Evolutionary conservation across 345 rosid species (phyloP).

Genomic region (Pseudoturritis turrita): DNA sequence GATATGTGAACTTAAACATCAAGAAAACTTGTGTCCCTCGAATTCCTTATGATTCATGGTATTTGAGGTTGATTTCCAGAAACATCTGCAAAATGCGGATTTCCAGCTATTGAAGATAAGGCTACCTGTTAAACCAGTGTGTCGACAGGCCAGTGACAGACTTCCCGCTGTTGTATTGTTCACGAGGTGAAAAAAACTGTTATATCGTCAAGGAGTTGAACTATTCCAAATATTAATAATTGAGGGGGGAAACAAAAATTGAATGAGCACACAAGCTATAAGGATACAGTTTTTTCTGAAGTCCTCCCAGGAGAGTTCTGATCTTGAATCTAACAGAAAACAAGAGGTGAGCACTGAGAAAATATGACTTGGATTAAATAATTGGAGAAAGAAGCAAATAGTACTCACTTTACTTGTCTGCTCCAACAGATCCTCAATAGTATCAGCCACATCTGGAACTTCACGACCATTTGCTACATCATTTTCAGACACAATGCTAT

Average conservation of each 20-base stretch:
- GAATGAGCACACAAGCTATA: constrained; percentile 12
- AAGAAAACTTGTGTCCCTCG: not conserved
- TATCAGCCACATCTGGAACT: constrained; percentile 87
- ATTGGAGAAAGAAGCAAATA: constrained; percentile 7
- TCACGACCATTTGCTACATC: constrained; percentile 43
- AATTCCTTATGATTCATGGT: not conserved
- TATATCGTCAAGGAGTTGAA: constrained; percentile 48
- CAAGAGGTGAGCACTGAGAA: constrained; percentile 24
- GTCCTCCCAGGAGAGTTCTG: constrained; percentile 54
- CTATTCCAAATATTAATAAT: constrained; percentile 15
- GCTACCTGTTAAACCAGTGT: constrained; percentile 69
- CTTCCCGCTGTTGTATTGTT: constrained; percentile 44
- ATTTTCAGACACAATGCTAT: constrained; percentile 29
- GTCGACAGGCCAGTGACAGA: constrained; percentile 65
- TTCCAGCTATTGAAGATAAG: constrained; percentile 1
- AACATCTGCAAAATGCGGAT: constrained; percentile 7
- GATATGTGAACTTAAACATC: not conserved
- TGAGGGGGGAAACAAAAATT: not conserved
- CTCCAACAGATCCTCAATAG: constrained; percentile 87
- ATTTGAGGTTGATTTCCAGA: not conserved
- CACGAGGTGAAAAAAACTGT: constrained; percentile 50
- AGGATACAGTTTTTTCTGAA: constrained; percentile 66
- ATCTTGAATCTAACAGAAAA: constrained; percentile 62
- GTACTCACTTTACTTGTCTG: constrained; percentile 76
- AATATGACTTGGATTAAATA: constrained; percentile 13